Percentiles rank a stretch among this genome's conserved stretches.
These are phyloP conservation scores for Teunomyces lycoperdinae DNA, from an alignment of 805 yeast genomes.

Conservation along the genomic window DNA sequence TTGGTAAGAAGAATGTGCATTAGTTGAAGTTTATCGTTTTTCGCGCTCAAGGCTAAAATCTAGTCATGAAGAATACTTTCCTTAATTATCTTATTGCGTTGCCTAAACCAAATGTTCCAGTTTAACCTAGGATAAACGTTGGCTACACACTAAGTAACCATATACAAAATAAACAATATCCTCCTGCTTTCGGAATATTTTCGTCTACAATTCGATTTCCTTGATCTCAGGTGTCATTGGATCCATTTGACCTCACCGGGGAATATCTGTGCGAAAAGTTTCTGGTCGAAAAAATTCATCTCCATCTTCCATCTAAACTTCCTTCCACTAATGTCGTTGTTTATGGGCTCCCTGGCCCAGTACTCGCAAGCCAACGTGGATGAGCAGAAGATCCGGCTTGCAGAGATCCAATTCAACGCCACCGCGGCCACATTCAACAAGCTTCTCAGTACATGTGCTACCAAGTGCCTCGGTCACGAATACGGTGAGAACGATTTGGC, in stretches of 20 bases:
- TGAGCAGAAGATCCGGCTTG: constrained; percentile 58
- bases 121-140: too few species aligned
- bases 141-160: too few species aligned
- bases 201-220: not conserved
- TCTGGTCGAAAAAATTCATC: not conserved
- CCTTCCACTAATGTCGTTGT: constrained; percentile 56
- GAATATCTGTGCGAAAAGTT: not conserved
- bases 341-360: constrained; percentile 48
- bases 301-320: not conserved
- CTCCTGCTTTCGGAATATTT: not conserved
- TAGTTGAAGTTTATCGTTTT: not conserved
- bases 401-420: constrained; percentile 67
- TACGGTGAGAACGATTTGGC: constrained; percentile 82
- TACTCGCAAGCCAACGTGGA: constrained; percentile 48
- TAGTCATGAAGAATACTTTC: too few species aligned
- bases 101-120: too few species aligned
- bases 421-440: constrained; percentile 41
- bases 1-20: constrained; percentile 70
- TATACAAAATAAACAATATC: not conserved
- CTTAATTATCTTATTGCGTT: too few species aligned
- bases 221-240: not conserved
- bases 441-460: constrained; percentile 59
- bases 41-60: not conserved
- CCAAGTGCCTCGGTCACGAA: constrained; percentile 81
- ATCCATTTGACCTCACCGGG: not conserved